Percentiles rank a stretch among this genome's conserved stretches.
These are phyloP conservation scores for Umbelopsis ramanniana DNA, from an alignment of 192 early-diverging fungal species.

Conservation along the genomic window DNA sequence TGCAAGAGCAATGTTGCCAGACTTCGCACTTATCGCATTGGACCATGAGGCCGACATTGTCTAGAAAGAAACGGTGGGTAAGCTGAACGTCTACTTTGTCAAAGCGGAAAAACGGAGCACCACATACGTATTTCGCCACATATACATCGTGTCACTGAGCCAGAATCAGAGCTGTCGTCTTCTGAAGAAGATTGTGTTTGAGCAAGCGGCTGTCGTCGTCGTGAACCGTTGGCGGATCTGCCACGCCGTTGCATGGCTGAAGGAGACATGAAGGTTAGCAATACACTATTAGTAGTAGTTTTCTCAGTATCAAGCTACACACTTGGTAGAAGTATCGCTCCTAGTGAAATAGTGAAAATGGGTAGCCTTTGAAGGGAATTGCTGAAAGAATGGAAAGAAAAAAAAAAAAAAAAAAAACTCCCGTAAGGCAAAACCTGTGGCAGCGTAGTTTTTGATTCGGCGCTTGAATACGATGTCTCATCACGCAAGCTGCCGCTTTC, in stretches of 20 bases:
- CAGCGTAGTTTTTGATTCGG: background rate
- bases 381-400: background rate
- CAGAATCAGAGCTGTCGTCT: conserved; percentile 49
- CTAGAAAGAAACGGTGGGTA: conserved; percentile 24
- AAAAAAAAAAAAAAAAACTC: conserved; percentile 25
- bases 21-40: conserved; percentile 58
- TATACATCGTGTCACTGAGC: conserved; percentile 53
- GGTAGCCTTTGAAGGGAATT: background rate
- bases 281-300: background rate
- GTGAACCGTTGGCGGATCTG: conserved; percentile 21
- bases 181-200: conserved; percentile 37
- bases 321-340: conserved; percentile 19
- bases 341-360: conserved; percentile 17
- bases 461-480: background rate
- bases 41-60: conserved; percentile 55
- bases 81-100: background rate
- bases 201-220: conserved; percentile 19
- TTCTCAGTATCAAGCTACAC: background rate
- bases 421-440: conserved; percentile 8
- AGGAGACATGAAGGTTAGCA: conserved; percentile 15
- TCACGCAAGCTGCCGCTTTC: no score
- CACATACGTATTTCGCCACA: conserved; percentile 56
- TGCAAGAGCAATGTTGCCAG: conserved; percentile 58
- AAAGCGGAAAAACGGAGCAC: background rate
- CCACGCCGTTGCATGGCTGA: conserved; percentile 25